Conservation (phyloP, 2,329 filamentous ascomycete species). For the Venturia effusa region DNA sequence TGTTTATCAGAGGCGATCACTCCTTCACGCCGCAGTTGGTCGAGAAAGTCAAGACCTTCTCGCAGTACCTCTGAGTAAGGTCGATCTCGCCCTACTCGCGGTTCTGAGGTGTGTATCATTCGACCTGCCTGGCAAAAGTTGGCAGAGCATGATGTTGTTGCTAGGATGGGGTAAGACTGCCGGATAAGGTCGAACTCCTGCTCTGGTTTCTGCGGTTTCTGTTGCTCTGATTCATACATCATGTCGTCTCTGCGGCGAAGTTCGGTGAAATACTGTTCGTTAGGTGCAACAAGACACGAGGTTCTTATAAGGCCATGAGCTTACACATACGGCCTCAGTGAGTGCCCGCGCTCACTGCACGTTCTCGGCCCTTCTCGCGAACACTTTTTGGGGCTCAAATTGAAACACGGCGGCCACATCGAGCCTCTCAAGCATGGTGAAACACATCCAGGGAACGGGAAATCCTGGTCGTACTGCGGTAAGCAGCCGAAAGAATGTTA, state of each 20-base stretch:
- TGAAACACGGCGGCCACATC: too few species aligned
- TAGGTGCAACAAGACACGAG: neutral
- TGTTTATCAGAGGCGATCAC: constrained; percentile 13
- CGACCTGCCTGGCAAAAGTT: constrained; percentile 19
- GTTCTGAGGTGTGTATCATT: constrained; percentile 16
- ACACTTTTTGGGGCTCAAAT: too few species aligned
- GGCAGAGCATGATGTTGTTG: constrained; percentile 17
- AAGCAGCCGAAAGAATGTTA: too few species aligned
- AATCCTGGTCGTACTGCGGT: too few species aligned
- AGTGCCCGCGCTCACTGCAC: too few species aligned
- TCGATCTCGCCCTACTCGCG: constrained; percentile 16
- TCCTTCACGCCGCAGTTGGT: constrained; percentile 14
- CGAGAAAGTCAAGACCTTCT: constrained; percentile 16
- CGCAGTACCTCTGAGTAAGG: constrained; percentile 14
- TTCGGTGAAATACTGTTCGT: neutral
- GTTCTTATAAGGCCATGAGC: neutral
- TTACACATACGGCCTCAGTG: neutral
- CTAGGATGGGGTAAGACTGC: constrained; percentile 12
- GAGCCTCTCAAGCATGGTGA: too few species aligned
- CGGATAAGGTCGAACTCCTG: constrained; percentile 12
- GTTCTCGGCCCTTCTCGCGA: too few species aligned
- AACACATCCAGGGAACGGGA: too few species aligned
- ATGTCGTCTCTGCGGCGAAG: neutral
- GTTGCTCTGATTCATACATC: neutral
- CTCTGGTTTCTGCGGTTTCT: neutral